These are phyloP conservation scores for Ceratonia siliqua DNA, from an alignment of 306 rosid genomes.

Conservation along the genomic window DNA sequence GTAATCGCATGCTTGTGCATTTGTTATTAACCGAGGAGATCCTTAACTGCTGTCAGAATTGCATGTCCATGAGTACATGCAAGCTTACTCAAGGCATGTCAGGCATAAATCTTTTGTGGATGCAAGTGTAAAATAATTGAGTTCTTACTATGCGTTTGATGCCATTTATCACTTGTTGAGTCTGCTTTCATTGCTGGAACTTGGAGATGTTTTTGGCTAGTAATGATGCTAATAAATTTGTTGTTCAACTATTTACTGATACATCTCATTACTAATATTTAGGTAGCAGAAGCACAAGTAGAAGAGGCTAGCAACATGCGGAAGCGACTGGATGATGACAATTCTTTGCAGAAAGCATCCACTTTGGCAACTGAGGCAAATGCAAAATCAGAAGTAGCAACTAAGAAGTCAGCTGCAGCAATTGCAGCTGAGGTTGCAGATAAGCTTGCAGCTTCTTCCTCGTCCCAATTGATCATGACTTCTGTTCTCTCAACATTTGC, in stretches of 20 bases:
- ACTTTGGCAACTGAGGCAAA: constrained; percentile 41
- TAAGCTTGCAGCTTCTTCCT: constrained; percentile 89
- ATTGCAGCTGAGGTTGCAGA: constrained; percentile 95
- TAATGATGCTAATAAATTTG: neutral
- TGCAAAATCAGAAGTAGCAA: constrained; percentile 47
- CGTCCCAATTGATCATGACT: constrained; percentile 87
- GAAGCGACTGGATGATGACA: constrained; percentile 65
- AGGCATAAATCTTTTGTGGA: neutral
- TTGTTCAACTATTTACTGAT: neutral
- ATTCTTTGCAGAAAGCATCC: constrained; percentile 51
- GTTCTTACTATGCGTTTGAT: neutral
- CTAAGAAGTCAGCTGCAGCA: constrained; percentile 78
- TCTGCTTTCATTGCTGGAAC: constrained; percentile 10
- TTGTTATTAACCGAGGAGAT: neutral
- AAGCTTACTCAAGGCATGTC: neutral
- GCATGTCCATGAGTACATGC: neutral
- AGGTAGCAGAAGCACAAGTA: constrained; percentile 89
- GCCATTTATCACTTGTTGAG: constrained; percentile 11
- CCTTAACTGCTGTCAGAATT: neutral
- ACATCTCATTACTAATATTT: constrained; percentile 23
- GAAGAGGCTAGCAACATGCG: constrained; percentile 82
- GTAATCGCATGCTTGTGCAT: neutral
- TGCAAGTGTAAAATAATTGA: neutral
- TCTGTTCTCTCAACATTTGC: constrained; percentile 92
- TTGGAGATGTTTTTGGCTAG: constrained; percentile 12